Evolutionary conservation across 352 stramenopile species (phyloP).

Genomic region (Globisporangium paddicum): DNA sequence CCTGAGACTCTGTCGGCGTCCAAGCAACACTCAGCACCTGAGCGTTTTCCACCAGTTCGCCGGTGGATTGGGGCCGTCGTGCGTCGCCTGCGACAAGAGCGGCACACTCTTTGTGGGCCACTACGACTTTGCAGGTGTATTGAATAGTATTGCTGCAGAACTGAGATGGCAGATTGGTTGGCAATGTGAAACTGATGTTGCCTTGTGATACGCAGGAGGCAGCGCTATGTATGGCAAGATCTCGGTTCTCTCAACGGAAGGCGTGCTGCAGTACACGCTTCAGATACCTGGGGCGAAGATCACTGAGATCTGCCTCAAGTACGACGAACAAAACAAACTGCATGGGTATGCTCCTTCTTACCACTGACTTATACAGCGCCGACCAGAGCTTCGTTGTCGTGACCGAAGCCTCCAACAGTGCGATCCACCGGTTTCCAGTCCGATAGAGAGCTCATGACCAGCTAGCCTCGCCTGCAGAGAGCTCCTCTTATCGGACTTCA

Average conservation of each 20-base stretch:
- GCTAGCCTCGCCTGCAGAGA: no score
- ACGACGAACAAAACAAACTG: background rate
- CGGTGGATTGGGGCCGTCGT: conserved; percentile 74
- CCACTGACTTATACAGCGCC: conserved; percentile 22
- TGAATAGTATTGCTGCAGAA: background rate
- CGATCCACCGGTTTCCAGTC: conserved; percentile 45
- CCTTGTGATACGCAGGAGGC: conserved; percentile 14
- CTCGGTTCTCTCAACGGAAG: conserved; percentile 53
- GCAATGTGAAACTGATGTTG: no score
- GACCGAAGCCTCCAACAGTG: conserved; percentile 74
- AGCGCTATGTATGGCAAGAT: conserved; percentile 48
- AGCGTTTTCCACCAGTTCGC: conserved; percentile 85
- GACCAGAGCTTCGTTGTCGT: conserved; percentile 60
- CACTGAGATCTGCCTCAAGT: conserved; percentile 74
- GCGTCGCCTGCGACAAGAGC: conserved; percentile 53
- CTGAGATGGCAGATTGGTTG: no score
- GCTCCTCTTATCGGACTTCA: no score
- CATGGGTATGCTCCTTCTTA: background rate
- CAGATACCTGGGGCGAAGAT: conserved; percentile 64
- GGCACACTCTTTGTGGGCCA: conserved; percentile 75
- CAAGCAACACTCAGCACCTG: conserved; percentile 59
- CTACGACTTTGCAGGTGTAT: conserved; percentile 76
- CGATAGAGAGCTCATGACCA: conserved; percentile 13
- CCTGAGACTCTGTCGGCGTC: conserved; percentile 58
- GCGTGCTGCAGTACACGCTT: conserved; percentile 41